Conservation (phyloP, 2,329 filamentous ascomycete species). For the Cladophialophora chaetospira region DNA sequence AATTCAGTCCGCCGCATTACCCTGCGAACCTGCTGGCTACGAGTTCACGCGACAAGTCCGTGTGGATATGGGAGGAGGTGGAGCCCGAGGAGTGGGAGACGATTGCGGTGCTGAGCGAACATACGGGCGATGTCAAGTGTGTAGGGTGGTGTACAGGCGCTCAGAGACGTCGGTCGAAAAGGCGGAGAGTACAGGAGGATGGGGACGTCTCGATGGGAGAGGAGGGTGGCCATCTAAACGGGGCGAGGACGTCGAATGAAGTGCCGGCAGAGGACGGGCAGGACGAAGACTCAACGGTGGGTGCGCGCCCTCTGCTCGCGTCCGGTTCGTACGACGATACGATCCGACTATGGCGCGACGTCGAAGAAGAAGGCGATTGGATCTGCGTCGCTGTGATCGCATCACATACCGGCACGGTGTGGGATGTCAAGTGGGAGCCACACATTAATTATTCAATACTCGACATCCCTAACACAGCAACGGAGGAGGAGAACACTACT, state of each 20-base stretch:
- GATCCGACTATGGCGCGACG: constrained; percentile 73
- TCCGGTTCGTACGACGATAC: constrained; percentile 95
- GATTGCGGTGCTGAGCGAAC: constrained; percentile 89
- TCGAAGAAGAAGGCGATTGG: constrained; percentile 88
- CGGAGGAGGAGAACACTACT: constrained; percentile 7
- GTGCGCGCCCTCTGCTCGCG: constrained; percentile 67
- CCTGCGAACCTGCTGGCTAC: constrained; percentile 75
- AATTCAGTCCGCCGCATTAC: constrained; percentile 60
- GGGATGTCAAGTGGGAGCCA: constrained; percentile 72
- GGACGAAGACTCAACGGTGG: constrained; percentile 25
- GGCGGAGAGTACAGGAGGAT: constrained; percentile 17
- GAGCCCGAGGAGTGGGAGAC: constrained; percentile 95
- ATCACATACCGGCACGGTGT: constrained; percentile 84
- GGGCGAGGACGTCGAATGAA: not conserved
- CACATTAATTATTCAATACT: constrained; percentile 26
- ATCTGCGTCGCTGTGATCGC: constrained; percentile 79
- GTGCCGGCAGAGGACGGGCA: constrained; percentile 2
- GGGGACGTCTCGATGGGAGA: constrained; percentile 24
- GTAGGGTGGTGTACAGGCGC: constrained; percentile 83
- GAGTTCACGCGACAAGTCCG: constrained; percentile 86
- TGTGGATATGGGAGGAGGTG: constrained; percentile 99
- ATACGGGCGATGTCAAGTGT: constrained; percentile 92
- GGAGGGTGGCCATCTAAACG: constrained; percentile 1
- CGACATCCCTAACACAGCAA: constrained; percentile 7
- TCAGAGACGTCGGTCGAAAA: constrained; percentile 13